Evolutionary conservation across 2,329 filamentous ascomycete genomes (phyloP).

Genomic region (Phaeosphaeriaceae sp.): DNA sequence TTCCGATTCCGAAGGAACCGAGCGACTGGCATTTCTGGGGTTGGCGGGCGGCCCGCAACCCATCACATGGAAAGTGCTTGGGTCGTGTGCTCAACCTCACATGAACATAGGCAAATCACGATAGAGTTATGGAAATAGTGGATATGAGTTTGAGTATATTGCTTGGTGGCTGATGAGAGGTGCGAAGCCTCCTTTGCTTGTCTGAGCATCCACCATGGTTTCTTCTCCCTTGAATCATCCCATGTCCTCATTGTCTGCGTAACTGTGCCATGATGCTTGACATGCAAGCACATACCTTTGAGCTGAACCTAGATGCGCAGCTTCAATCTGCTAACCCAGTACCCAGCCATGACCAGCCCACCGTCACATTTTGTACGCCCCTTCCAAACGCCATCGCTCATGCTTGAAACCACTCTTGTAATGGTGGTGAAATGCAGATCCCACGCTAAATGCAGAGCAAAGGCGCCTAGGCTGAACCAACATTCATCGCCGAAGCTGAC

Average conservation of each 20-base stretch:
- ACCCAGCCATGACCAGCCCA: neutral
- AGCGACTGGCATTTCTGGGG: neutral
- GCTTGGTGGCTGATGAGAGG: neutral
- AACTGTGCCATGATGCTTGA: neutral
- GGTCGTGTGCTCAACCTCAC: neutral
- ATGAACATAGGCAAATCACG: neutral
- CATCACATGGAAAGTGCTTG: neutral
- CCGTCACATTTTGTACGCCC: constrained; percentile 24
- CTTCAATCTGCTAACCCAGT: neutral
- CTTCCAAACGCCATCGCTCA: constrained; percentile 49
- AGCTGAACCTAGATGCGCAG: neutral
- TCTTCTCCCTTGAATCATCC: neutral
- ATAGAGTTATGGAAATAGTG: neutral
- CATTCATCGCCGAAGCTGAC: neutral
- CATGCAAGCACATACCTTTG: neutral
- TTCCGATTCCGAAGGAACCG: constrained; percentile 1
- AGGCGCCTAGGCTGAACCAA: constrained; percentile 14
- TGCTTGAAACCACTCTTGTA: constrained; percentile 33
- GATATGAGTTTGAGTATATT: neutral
- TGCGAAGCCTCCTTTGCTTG: neutral
- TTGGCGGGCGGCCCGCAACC: neutral
- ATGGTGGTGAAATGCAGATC: constrained; percentile 27
- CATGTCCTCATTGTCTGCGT: neutral
- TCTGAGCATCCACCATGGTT: neutral
- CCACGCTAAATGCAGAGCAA: constrained; percentile 44